Evolutionary conservation across 192 early-diverging fungal species (phyloP).

Genomic region (Linnemannia schmuckeri): DNA sequence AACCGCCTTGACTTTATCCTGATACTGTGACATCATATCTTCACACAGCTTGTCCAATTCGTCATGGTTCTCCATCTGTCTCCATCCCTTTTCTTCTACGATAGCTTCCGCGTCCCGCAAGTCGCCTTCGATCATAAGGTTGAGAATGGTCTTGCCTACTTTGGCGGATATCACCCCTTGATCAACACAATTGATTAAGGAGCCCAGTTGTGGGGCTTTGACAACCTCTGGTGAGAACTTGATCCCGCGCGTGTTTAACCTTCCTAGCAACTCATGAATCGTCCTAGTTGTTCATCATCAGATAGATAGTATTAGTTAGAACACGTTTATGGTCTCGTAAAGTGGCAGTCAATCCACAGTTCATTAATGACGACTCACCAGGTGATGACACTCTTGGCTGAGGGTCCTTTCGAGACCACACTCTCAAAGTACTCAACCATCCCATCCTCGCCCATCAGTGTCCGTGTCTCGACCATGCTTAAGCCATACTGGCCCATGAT

Average conservation of each 20-base stretch:
- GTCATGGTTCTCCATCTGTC: constrained; percentile 59
- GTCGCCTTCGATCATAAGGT: constrained; percentile 77
- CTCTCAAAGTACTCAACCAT: constrained; percentile 83
- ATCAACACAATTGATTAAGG: constrained; percentile 74
- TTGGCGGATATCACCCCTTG: constrained; percentile 70
- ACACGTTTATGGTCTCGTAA: not conserved
- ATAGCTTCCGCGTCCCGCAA: constrained; percentile 64
- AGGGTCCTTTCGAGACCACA: constrained; percentile 49
- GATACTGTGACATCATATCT: constrained; percentile 52
- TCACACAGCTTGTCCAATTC: constrained; percentile 63
- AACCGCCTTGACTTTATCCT: constrained; percentile 69
- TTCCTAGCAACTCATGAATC: constrained; percentile 71
- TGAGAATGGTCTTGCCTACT: constrained; percentile 78
- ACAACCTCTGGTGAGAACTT: constrained; percentile 66
- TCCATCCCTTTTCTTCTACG: constrained; percentile 73
- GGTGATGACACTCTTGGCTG: constrained; percentile 34
- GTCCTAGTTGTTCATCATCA: constrained; percentile 58
- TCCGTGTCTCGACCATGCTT: constrained; percentile 66
- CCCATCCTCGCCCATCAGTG: constrained; percentile 79
- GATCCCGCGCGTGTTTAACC: constrained; percentile 60
- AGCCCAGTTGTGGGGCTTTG: constrained; percentile 65
- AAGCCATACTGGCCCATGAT: constrained; percentile 73
- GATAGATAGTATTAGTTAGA: not conserved
- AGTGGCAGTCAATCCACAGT: not conserved
- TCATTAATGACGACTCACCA: constrained; percentile 26